These are phyloP conservation scores for Cicer judaicum DNA, from an alignment of 306 rosid species.

Conservation along the genomic window DNA sequence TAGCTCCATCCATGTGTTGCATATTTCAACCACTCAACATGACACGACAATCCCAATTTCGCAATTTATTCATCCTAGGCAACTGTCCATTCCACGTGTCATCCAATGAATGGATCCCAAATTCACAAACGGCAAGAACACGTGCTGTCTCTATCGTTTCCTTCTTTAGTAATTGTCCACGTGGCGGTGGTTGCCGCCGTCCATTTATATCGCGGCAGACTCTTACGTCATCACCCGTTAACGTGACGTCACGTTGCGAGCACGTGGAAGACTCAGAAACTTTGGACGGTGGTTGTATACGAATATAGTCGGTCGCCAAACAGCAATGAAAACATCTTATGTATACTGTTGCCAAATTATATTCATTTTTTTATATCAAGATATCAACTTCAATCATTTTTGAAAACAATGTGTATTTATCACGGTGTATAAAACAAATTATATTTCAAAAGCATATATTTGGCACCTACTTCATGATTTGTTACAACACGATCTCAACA, in stretches of 20 bases:
- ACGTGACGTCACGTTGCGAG: neutral
- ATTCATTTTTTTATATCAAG: neutral
- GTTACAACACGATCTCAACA: neutral
- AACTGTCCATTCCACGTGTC: conserved; percentile 38
- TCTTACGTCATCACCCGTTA: neutral
- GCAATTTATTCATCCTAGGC: neutral
- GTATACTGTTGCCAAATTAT: neutral
- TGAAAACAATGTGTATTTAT: conserved; percentile 31
- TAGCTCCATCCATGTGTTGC: conserved; percentile 3
- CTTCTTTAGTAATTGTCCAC: neutral
- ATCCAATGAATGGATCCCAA: neutral
- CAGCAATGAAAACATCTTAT: conserved; percentile 16
- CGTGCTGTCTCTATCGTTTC: conserved; percentile 35
- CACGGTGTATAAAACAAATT: neutral
- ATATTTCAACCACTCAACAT: conserved; percentile 18
- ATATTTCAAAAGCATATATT: conserved; percentile 41
- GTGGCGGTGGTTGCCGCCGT: conserved; percentile 35
- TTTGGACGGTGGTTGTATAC: conserved; percentile 47
- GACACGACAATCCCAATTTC: neutral
- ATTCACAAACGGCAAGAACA: conserved; percentile 25
- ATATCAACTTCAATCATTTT: conserved; percentile 47
- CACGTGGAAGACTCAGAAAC: conserved; percentile 43
- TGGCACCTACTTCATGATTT: conserved; percentile 42
- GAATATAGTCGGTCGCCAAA: conserved; percentile 43
- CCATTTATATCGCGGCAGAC: conserved; percentile 26